Conservation (phyloP, 169 alveolate species). For the Plasmodium knowlesi region DNA sequence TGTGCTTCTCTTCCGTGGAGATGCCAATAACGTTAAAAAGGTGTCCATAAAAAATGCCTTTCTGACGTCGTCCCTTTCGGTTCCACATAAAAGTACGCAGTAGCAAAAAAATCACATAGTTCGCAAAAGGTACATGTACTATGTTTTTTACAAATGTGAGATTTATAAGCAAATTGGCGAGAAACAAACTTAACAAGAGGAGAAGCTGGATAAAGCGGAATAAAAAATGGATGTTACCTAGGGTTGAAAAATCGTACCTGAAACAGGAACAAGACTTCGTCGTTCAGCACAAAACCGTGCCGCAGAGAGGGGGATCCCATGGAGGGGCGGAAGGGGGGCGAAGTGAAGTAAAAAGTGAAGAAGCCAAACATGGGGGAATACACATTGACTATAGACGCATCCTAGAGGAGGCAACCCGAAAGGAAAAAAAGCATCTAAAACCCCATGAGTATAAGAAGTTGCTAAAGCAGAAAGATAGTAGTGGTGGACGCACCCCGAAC, state of each 20-base stretch:
- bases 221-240: constrained; percentile 72
- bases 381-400: not conserved
- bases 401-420: not conserved
- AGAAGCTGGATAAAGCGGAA: constrained; percentile 70
- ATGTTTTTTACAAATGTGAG: constrained; percentile 65
- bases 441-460: constrained; percentile 71
- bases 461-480: constrained; percentile 13
- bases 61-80: not conserved
- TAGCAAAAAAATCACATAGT: not conserved
- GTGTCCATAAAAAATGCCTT: not conserved
- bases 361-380: not conserved
- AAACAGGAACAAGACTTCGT: constrained; percentile 70
- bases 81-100: not conserved
- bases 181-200: constrained; percentile 48
- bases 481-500: not conserved
- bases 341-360: not conserved
- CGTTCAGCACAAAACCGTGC: constrained; percentile 41
- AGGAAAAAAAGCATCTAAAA: constrained; percentile 18
- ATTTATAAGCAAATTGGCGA: constrained; percentile 53
- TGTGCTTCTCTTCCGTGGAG: not conserved
- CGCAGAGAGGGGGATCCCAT: not conserved
- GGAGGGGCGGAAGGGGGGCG: not conserved
- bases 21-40: not conserved
- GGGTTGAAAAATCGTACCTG: constrained; percentile 68
- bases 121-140: not conserved